These are phyloP conservation scores for Leccinum fibrillosum DNA, from an alignment of 768 basidiomycete genomes.

Conservation along the genomic window DNA sequence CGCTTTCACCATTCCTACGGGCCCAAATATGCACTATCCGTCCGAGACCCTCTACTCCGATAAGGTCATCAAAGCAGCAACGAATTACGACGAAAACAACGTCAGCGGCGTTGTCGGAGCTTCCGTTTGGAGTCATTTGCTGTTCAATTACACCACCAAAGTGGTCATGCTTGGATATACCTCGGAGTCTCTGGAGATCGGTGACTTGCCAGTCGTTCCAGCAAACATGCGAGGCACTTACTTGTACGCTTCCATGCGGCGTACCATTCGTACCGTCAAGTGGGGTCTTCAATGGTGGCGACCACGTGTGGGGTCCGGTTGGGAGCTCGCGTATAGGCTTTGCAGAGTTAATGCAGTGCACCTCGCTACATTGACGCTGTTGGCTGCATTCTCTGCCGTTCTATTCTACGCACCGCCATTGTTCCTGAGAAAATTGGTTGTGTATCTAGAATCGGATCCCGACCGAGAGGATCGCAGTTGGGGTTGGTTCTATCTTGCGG, in stretches of 20 bases:
- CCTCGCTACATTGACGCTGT: slow-evolving; percentile 40
- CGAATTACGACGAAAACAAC: slow-evolving; percentile 67
- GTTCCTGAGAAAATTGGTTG: slow-evolving; percentile 58
- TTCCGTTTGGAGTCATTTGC: slow-evolving; percentile 41
- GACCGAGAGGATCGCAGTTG: slow-evolving; percentile 53
- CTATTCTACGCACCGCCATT: slow-evolving; percentile 65
- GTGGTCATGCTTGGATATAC: slow-evolving; percentile 82
- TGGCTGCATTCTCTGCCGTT: slow-evolving; percentile 56
- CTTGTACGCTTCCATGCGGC: slow-evolving; percentile 66
- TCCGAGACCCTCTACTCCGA: slow-evolving; percentile 71
- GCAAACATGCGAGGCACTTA: slow-evolving; percentile 63
- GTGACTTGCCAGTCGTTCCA: slow-evolving; percentile 81
- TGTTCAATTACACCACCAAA: slow-evolving; percentile 88
- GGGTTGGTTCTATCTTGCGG: slow-evolving; percentile 71
- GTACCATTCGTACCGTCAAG: slow-evolving; percentile 47
- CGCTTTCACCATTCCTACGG: slow-evolving; percentile 56
- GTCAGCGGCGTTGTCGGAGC: slow-evolving; percentile 62
- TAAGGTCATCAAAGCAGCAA: slow-evolving; percentile 57
- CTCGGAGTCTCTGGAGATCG: slow-evolving; percentile 74
- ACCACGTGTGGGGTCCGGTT: slow-evolving; percentile 60
- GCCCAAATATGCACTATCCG: slow-evolving; percentile 74
- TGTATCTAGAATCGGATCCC: slow-evolving; percentile 64
- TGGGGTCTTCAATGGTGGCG: slow-evolving; percentile 56
- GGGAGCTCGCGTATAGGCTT: slow-evolving; percentile 59
- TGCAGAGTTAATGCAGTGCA: slow-evolving; percentile 49